Percentiles rank a stretch among this genome's conserved stretches.
phyloP scores from a whole-genome alignment of 2,329 filamentous ascomycete genomes.

The Ascochyta viciae-villosae region DNA sequence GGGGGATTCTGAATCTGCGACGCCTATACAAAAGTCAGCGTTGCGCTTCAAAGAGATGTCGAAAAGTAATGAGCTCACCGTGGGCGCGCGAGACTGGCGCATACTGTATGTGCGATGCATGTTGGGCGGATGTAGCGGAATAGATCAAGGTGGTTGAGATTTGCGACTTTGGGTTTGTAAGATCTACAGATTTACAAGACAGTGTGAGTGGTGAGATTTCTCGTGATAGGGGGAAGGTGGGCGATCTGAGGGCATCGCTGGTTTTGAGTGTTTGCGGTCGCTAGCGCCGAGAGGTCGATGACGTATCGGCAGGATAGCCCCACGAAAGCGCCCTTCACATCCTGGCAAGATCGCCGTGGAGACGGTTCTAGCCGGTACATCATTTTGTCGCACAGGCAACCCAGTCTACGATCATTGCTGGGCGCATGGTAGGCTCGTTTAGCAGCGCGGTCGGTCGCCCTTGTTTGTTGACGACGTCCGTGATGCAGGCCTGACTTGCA shows the following conservation, averaged over 20 bases:
- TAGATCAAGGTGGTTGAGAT: background rate
- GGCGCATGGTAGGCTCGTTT: background rate
- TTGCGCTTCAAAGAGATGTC: background rate
- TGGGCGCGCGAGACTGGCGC: conserved; percentile 96
- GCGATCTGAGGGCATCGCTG: conserved; percentile 16
- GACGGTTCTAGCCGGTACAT: conserved; percentile 20
- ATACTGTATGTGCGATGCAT: conserved; percentile 93
- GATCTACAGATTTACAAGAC: background rate
- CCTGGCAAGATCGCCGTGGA: conserved; percentile 18
- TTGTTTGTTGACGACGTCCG: conserved; percentile 3
- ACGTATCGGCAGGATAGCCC: conserved; percentile 11
- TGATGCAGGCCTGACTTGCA: background rate
- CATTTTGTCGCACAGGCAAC: conserved; percentile 18
- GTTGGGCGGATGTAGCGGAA: conserved; percentile 19
- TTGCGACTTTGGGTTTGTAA: conserved; percentile 1
- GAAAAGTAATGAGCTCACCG: conserved; percentile 45
- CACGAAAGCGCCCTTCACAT: conserved; percentile 9
- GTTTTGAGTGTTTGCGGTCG: conserved; percentile 21
- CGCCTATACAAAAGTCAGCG: conserved; percentile 55
- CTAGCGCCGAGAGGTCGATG: conserved; percentile 15
- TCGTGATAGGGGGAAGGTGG: conserved; percentile 7
- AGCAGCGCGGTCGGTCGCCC: background rate
- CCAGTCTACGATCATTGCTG: conserved; percentile 17
- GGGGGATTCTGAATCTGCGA: conserved; percentile 91
- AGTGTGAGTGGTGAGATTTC: conserved; percentile 2